Evolutionary conservation across 345 rosid genomes (phyloP).

Genomic region (Salix viminalis): DNA sequence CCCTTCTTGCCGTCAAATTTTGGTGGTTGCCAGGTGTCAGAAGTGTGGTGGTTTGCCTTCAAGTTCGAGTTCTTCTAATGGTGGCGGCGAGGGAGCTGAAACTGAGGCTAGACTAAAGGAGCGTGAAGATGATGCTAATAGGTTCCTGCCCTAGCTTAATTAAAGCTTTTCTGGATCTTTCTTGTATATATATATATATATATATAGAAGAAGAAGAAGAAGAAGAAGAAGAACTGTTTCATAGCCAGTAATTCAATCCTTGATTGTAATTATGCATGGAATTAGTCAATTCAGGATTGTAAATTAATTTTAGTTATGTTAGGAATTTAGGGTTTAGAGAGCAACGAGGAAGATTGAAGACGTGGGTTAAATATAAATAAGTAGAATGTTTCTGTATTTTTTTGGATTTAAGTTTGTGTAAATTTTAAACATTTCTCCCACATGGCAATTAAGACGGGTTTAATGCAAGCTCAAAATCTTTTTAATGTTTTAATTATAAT

Average conservation of each 20-base stretch:
- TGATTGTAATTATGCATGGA: background rate
- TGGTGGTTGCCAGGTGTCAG: slow-evolving; percentile 57
- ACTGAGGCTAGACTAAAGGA: slow-evolving; percentile 40
- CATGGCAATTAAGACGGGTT: background rate
- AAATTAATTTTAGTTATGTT: background rate
- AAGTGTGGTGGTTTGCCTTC: slow-evolving; percentile 73
- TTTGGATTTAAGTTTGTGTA: background rate
- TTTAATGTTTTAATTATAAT: too few relatives aligned
- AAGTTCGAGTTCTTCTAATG: slow-evolving; percentile 34
- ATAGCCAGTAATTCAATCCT: background rate
- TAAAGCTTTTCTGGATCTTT: background rate
- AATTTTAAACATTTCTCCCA: background rate
- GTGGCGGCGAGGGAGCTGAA: slow-evolving; percentile 15
- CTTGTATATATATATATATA: background rate
- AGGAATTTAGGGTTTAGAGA: background rate
- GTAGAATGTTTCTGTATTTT: background rate
- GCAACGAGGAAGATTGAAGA: background rate
- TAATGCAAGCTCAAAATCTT: background rate
- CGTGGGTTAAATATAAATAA: background rate
- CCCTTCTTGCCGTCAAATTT: slow-evolving; percentile 83
- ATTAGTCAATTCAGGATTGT: background rate
- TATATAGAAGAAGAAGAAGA: too few relatives aligned
- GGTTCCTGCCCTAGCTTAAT: slow-evolving; percentile 39
- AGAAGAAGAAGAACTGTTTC: background rate
- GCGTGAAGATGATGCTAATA: slow-evolving; percentile 45